Base-by-base conservation (phyloP, 345 rosid species). In the Brassica napus region DNA sequence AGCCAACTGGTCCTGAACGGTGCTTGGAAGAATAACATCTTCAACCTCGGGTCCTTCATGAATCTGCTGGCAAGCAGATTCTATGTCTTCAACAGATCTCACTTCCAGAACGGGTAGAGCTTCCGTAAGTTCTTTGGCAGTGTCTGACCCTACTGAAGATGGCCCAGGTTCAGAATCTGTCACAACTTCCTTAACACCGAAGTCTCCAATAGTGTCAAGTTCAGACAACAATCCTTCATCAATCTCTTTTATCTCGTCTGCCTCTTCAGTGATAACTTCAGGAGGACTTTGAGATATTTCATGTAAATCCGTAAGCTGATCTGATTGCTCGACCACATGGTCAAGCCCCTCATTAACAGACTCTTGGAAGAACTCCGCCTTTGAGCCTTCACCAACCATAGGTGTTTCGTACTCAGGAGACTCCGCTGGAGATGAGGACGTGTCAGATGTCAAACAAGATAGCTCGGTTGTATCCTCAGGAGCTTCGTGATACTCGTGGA, bases 151-250 rank as follows among this genome's bases (percentile, higher is more conserved):
- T 74, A 68, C 8, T 8, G 72, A 75, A 64, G 84, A 76, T 30
- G 54, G 35, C 30, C 67, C 84, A 71, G 70, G 77, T 62, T 87
- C 85, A 79, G 85, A 79, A 83, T 84, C 79, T 8, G 82, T 81
- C 47, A 69, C 86, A 76, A 76, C 85, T 86, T 87, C 89, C 82
- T 81, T 75, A 68, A 87, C 83, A 69, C 89, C 81, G 64, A 94
- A 89, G 80, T 94, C 98, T 70, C 97, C 94, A 18, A 87, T 88
- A 7, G 88, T 78, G 79, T 92, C 97, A 74, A 94, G 79, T 82
- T 94, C 96, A 65, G 87, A 86, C 81, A 94, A 81, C 60, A 92
- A 84, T 32, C 84, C 92, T 82, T 88, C 97, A 83, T 90, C 94
- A 68, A 92, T 91, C 82, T 89, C 94, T 84, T 89, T 90, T 26